Evolutionary conservation across 495 filamentous ascomycete species (phyloP), one percentile per base, ranked within the genome.

Genomic region (Hyaloscypha variabilis): DNA sequence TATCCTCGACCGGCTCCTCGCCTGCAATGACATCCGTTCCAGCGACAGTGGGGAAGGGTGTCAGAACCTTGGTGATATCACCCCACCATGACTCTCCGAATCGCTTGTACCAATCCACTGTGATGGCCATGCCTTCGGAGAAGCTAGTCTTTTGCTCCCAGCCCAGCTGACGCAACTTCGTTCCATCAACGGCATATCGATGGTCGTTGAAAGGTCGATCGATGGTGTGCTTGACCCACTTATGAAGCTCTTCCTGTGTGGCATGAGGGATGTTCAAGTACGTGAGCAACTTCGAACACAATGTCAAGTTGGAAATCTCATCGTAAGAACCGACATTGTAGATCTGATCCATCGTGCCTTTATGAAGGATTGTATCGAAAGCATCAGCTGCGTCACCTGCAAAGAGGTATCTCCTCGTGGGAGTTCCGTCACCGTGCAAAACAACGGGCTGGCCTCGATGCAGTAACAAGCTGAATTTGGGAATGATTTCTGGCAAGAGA

Each of bases 161-260:
- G 19, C 90, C 90, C 6, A 93, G 80, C 55, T 74, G 71, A 10
- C 79, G 72, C 63, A 92, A 80, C 74, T 91, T 91, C 29, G 80
- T 79, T 19, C 84, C 87, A 67, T 92, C 87, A 19, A 90, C 83
- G 4, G 85, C 87, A 65, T 91, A 91, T 21, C 87, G 76, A 56
- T 84, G 82, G 67, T 93, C 90, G 72, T 91, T 91, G 76, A 90
- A 92, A 1, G 89, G 90, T 23, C 90, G 81, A 72, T 91, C 90
- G 57, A 81, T 78, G 5, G 87, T 89, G 73, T 88, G 85, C 69
- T 85, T 80, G 51, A 91, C 80, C 82, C 83, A 88, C 25, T 80
- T 76, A 54, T 74, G 69, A 57, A 83, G 76, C 30, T 81, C 77
- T 30, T 82, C 79, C 49, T 74, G 61, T 13, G 75, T 74, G 8